phyloP scores from a whole-genome alignment of 331 rosid genomes.

The Prunus yedoensis region DNA sequence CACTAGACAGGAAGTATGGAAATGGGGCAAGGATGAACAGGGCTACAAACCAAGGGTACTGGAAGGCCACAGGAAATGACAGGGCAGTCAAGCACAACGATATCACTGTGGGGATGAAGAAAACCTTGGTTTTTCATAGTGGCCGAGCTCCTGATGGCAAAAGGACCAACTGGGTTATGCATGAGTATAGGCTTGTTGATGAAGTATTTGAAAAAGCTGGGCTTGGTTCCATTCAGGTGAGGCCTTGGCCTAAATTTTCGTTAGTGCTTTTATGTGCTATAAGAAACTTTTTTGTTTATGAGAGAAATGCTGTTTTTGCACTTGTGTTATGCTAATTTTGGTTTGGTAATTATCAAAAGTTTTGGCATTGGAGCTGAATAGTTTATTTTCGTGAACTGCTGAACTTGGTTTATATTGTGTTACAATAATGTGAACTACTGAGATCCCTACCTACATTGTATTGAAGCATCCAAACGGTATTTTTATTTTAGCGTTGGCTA shows the following conservation, averaged over 20 bases:
- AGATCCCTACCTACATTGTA: too few species aligned
- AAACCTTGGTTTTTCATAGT: conserved; percentile 92
- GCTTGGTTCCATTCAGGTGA: conserved; percentile 73
- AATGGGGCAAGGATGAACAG: conserved; percentile 99
- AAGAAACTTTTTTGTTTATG: conserved; percentile 15
- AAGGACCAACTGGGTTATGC: conserved; percentile 99
- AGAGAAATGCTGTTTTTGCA: conserved; percentile 26
- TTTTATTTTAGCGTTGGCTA: too few species aligned
- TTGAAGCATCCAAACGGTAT: too few species aligned
- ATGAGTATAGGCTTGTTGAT: conserved; percentile 91
- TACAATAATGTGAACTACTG: too few species aligned
- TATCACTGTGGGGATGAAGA: conserved; percentile 76
- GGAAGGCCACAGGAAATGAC: conserved; percentile 99
- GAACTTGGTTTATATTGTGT: too few species aligned
- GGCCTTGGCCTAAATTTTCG: conserved; percentile 30
- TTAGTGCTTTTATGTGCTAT: conserved; percentile 11
- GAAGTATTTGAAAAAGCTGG: conserved; percentile 69
- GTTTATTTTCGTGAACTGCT: too few species aligned
- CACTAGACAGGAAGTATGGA: conserved; percentile 95
- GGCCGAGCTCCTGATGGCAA: conserved; percentile 97
- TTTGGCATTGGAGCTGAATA: conserved; percentile 18
- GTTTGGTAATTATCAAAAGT: conserved; percentile 13
- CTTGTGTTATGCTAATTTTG: conserved; percentile 25
- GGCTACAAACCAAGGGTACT: conserved; percentile 88
- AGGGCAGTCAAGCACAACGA: conserved; percentile 72